phyloP scores from a whole-genome alignment of 306 rosid genomes.

The Citrullus mucosospermus region DNA sequence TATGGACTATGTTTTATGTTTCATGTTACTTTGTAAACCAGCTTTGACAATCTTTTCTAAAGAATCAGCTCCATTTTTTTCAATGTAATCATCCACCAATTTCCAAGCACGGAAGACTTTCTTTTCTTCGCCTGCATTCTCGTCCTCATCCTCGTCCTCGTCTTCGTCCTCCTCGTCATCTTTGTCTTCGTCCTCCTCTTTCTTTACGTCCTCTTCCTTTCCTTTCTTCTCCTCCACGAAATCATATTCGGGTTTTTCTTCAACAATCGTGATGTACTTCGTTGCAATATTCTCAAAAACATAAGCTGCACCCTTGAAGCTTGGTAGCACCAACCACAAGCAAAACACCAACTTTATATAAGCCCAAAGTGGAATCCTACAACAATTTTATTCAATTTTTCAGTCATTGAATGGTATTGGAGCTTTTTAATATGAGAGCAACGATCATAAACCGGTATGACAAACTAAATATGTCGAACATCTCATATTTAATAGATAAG shows the following conservation, averaged over 20 bases:
- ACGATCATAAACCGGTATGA: no score
- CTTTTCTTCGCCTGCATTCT: conserved; percentile 45
- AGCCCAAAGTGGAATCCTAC: conserved; percentile 83
- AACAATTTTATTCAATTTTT: neutral
- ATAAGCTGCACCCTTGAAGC: conserved; percentile 87
- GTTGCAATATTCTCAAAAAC: conserved; percentile 56
- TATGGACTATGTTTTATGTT: neutral
- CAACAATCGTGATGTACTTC: conserved; percentile 21
- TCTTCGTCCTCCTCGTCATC: conserved; percentile 18
- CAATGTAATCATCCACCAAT: conserved; percentile 59
- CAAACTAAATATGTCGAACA: no score
- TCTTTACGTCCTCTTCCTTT: neutral
- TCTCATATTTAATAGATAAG: no score
- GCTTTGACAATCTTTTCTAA: conserved; percentile 55
- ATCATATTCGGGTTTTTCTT: neutral
- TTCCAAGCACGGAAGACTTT: conserved; percentile 66
- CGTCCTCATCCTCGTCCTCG: conserved; percentile 33
- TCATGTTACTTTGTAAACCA: conserved; percentile 10
- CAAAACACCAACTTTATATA: conserved; percentile 61
- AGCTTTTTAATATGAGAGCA: no score
- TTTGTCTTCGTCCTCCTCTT: neutral
- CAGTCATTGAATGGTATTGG: no score
- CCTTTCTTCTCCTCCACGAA: neutral
- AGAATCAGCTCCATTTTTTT: conserved; percentile 49
- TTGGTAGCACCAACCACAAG: conserved; percentile 70